phyloP scores from a whole-genome alignment of 2,329 filamentous ascomycete genomes.

The Trichophyton benhamiae region DNA sequence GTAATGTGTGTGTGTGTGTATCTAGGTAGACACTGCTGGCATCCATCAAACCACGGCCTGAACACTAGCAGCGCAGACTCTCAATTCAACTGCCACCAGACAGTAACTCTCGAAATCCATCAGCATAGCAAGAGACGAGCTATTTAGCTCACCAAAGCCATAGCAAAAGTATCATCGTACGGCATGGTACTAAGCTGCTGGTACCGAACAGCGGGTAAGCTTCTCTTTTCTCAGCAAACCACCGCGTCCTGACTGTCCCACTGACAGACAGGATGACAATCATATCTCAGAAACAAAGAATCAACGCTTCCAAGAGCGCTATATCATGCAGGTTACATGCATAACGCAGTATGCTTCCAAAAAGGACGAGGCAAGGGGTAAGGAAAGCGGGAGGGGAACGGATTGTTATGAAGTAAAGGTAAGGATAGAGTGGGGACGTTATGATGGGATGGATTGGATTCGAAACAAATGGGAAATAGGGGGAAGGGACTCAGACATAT shows the following conservation, averaged over 20 bases:
- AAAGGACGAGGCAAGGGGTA: neutral
- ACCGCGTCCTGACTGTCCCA: neutral
- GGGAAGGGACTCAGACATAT: neutral
- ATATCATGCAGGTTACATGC: neutral
- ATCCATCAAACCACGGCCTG: neutral
- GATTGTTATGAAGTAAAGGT: neutral
- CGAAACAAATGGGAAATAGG: neutral
- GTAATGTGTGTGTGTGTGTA: neutral
- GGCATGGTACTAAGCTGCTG: neutral
- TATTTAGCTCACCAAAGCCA: neutral
- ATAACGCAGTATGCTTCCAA: neutral
- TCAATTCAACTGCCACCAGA: neutral
- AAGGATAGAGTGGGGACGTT: slow-evolving; percentile 1
- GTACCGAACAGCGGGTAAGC: neutral
- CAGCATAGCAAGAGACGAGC: neutral
- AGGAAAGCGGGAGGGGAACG: neutral
- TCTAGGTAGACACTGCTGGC: neutral
- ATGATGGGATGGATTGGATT: neutral
- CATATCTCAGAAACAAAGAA: neutral
- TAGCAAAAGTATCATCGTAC: neutral
- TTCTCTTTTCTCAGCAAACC: neutral
- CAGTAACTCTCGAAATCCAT: neutral
- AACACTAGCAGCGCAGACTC: neutral
- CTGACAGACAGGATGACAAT: neutral
- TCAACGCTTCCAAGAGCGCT: neutral